Conservation (phyloP, 2,329 filamentous ascomycete genomes). For the Exophiala bonariae region DNA sequence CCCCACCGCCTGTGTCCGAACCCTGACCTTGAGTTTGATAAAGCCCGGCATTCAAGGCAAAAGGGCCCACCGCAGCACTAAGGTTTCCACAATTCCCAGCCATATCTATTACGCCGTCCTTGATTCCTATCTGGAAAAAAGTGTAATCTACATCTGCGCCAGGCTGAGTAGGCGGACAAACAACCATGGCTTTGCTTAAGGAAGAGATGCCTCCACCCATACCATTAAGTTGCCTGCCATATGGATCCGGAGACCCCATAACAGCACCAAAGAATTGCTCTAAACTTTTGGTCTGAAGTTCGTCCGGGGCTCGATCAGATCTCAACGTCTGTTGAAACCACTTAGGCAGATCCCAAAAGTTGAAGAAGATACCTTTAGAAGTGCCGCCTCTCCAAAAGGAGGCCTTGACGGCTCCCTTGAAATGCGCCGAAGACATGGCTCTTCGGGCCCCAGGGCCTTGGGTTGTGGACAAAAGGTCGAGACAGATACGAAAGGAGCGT, state of each 20-base stretch:
- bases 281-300: slow-evolving; percentile 9
- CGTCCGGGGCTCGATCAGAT: slow-evolving; percentile 1
- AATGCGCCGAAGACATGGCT: slow-evolving; percentile 8
- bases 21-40: background rate
- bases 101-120: slow-evolving; percentile 61
- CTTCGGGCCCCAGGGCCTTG: background rate
- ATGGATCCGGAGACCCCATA: slow-evolving; percentile 25
- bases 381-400: slow-evolving; percentile 69
- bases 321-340: slow-evolving; percentile 13
- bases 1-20: slow-evolving; percentile 15
- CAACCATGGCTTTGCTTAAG: slow-evolving; percentile 62
- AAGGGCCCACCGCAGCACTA: slow-evolving; percentile 66
- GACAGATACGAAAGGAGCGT: slow-evolving; percentile 4
- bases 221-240: slow-evolving; percentile 69
- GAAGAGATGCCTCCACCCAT: slow-evolving; percentile 69
- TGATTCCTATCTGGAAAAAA: slow-evolving; percentile 68
- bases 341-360: slow-evolving; percentile 52
- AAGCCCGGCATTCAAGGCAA: slow-evolving; percentile 40
- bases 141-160: slow-evolving; percentile 68
- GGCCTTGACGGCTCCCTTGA: slow-evolving; percentile 35
- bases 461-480: slow-evolving; percentile 1
- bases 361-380: slow-evolving; percentile 66
- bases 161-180: slow-evolving; percentile 51
- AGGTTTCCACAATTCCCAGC: slow-evolving; percentile 77
- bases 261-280: slow-evolving; percentile 17